Base-by-base conservation (phyloP, 352 stramenopile genomes). In the Pythium periplocum region DNA sequence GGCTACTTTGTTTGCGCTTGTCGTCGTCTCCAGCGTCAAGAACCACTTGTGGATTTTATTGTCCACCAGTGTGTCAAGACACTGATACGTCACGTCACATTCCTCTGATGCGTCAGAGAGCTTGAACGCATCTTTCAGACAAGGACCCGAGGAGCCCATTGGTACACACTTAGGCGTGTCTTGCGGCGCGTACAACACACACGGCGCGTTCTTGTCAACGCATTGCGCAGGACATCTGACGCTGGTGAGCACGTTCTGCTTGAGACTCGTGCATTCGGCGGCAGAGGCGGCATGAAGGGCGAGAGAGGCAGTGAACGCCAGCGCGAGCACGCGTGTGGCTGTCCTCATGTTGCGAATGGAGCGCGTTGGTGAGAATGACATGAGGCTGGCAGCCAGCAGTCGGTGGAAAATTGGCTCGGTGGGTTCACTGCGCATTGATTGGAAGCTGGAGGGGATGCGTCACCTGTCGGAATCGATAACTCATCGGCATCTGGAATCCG, bases 41-140 rank as follows among this genome's bases (percentile, higher is more conserved):
- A 60, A 80, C 56, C 71, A 60, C 6, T 48, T 37, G 9, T 68
- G 64, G 7, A 60, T 62, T 38, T 62, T 57, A 48, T 64, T 54
- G 48, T 51, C 66, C 10, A 85, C 48, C 37, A 85, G 50, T 44
- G 57, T 65, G 45, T 79, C 65, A 12, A 87, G 55, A 26, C 76
- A 87, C 57, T 87, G 73, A 36, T 81, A 86, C 30, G 68, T 84
- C 8, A 86, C 37, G 31, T 83, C 68, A 50, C 75, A 86, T 30
- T 39, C 40, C 4, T 51, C 52, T 9, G 45, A 51, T 9, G 17
- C 17, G 38, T 12, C 38, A 8, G 38, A 12, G 38, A 42, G 6
- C 9, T 6, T 17, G 30, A 17, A 30, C 3, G 30, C 43, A 30
- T 10, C 31, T 7, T 7, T 46, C 9, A 12, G 6, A 12, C 36